Conservation (phyloP, 2,329 filamentous ascomycete species). For the Aspergillus alliaceus region DNA sequence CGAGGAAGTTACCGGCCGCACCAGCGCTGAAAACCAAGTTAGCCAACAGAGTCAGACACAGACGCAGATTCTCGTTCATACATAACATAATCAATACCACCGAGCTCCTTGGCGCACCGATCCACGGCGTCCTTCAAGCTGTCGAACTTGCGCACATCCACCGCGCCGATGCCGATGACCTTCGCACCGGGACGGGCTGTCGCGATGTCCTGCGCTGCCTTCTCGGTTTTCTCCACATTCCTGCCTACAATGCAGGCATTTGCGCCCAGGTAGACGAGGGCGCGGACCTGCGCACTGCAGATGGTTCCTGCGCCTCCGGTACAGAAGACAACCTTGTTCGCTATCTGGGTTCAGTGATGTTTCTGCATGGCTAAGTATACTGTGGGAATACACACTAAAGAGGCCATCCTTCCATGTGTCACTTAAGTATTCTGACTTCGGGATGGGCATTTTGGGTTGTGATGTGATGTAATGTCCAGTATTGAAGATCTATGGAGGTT, state of each 20-base stretch:
- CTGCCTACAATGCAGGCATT: constrained; percentile 93
- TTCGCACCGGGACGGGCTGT: constrained; percentile 74
- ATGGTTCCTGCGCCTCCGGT: constrained; percentile 93
- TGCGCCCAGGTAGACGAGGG: constrained; percentile 85
- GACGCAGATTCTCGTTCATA: constrained; percentile 43
- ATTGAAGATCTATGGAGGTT: neutral
- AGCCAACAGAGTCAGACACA: constrained; percentile 8
- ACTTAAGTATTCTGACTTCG: constrained; percentile 75
- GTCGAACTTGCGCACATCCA: constrained; percentile 72
- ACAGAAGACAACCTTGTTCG: constrained; percentile 87
- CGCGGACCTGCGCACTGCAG: constrained; percentile 89
- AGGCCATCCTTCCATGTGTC: constrained; percentile 83
- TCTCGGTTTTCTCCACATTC: constrained; percentile 83
- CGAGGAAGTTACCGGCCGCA: constrained; percentile 93
- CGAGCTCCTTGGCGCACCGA: constrained; percentile 77
- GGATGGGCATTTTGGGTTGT: constrained; percentile 21
- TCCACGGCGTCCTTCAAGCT: constrained; percentile 73
- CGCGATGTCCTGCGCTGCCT: constrained; percentile 76
- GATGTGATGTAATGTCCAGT: neutral
- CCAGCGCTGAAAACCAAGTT: constrained; percentile 67
- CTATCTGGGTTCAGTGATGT: constrained; percentile 45
- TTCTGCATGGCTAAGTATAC: neutral
- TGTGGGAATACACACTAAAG: constrained; percentile 61
- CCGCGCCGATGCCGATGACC: constrained; percentile 78
- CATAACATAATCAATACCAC: constrained; percentile 90